Evolutionary conservation across 768 basidiomycete species (phyloP).

Genomic region (Pleurotus tuber-regium): DNA sequence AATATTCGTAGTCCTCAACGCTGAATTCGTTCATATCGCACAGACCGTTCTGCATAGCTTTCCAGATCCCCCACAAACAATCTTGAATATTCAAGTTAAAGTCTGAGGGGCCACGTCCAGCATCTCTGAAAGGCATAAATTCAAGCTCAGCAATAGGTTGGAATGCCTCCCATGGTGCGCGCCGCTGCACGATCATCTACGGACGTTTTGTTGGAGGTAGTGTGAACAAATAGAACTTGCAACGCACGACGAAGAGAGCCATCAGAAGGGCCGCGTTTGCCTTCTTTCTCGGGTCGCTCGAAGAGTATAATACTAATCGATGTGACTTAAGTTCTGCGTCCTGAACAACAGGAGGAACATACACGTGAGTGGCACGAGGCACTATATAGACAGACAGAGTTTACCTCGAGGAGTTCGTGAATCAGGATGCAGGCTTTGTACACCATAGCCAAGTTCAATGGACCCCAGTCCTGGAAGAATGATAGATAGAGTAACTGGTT

Average conservation of each 20-base stretch:
- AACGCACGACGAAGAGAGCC: constrained; percentile 85
- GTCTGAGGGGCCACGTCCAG: constrained; percentile 88
- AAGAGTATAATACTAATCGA: constrained; percentile 84
- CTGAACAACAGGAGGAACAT: constrained; percentile 37
- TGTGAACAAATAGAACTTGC: constrained; percentile 2
- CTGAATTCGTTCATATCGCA: constrained; percentile 95
- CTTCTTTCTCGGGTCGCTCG: constrained; percentile 81
- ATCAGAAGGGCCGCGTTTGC: constrained; percentile 95
- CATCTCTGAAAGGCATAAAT: constrained; percentile 95
- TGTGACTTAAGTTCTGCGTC: constrained; percentile 72
- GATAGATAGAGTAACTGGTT: constrained; percentile 89
- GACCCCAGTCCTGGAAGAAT: constrained; percentile 95
- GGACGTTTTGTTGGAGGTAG: constrained; percentile 12
- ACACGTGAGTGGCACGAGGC: constrained; percentile 36
- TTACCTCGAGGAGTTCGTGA: constrained; percentile 82
- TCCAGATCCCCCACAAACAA: constrained; percentile 85
- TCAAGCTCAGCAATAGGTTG: constrained; percentile 90
- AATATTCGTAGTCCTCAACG: constrained; percentile 89
- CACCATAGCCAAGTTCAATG: constrained; percentile 88
- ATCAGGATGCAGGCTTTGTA: constrained; percentile 91
- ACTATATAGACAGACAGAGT: constrained; percentile 20
- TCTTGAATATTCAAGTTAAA: constrained; percentile 94
- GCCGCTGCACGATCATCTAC: constrained; percentile 90
- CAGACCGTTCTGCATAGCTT: constrained; percentile 86
- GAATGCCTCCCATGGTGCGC: constrained; percentile 92